Evolutionary conservation across 2,329 filamentous ascomycete species (phyloP).

Genomic region (Claviceps purpurea): DNA sequence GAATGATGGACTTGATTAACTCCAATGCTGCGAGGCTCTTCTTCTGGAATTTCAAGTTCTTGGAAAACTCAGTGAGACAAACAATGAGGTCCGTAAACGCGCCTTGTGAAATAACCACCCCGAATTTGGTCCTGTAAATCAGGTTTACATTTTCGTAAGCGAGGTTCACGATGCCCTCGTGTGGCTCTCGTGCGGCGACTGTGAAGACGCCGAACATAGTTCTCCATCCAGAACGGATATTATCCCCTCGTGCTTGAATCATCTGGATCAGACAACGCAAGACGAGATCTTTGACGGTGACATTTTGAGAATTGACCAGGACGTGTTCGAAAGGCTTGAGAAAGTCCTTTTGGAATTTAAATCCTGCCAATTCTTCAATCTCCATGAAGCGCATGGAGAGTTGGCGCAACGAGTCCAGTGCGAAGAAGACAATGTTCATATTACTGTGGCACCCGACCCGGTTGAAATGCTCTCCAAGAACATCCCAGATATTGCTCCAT

Average conservation of each 20-base stretch:
- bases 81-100: constrained; percentile 95
- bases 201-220: constrained; percentile 99
- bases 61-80: constrained; percentile 95
- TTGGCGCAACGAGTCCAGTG: constrained; percentile 86
- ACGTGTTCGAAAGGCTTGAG: constrained; percentile 97
- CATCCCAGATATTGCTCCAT: constrained; percentile 95
- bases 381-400: constrained; percentile 98
- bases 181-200: constrained; percentile 81
- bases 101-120: constrained; percentile 88
- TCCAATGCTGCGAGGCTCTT: constrained; percentile 95
- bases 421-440: constrained; percentile 94
- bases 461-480: constrained; percentile 97
- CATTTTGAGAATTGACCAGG: constrained; percentile 80
- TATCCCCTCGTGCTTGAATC: constrained; percentile 93
- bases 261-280: constrained; percentile 94
- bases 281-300: constrained; percentile 95
- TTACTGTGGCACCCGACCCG: constrained; percentile 94
- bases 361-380: constrained; percentile 90
- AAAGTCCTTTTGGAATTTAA: constrained; percentile 99
- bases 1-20: constrained; percentile 81
- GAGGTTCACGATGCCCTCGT: constrained; percentile 91
- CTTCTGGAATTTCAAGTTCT: constrained; percentile 97
- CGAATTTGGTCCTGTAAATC: constrained; percentile 90
- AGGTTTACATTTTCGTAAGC: constrained; percentile 94
- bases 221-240: constrained; percentile 94